Percentiles rank a stretch among this genome's conserved stretches.
These are phyloP conservation scores for Leptographium flavum DNA, from an alignment of 2,329 filamentous ascomycete genomes.

Conservation along the genomic window DNA sequence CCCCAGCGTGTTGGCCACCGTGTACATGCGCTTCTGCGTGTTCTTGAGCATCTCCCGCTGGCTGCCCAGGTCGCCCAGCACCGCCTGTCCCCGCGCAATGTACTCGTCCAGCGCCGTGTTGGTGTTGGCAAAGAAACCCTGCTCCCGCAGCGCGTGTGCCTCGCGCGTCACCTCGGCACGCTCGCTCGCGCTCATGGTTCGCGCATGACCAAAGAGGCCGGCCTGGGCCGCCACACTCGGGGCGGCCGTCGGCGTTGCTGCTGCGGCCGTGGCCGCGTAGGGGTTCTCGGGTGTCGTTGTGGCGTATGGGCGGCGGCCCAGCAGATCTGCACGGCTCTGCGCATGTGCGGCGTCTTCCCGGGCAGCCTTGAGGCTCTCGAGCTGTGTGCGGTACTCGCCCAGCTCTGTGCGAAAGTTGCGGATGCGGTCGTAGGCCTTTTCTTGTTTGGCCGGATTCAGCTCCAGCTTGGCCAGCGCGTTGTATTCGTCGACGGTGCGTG, in stretches of 20 bases:
- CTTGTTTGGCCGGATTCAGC: constrained; percentile 77
- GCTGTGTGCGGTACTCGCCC: constrained; percentile 60
- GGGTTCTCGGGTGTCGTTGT: constrained; percentile 78
- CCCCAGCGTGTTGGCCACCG: constrained; percentile 83
- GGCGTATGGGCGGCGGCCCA: constrained; percentile 74
- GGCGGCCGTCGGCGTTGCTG: constrained; percentile 9
- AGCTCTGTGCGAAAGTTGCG: constrained; percentile 77
- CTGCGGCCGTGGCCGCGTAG: constrained; percentile 48
- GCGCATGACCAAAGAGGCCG: constrained; percentile 19
- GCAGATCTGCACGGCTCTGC: constrained; percentile 61
- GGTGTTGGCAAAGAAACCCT: constrained; percentile 71
- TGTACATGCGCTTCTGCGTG: constrained; percentile 82
- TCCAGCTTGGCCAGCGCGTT: constrained; percentile 73
- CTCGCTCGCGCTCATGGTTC: constrained; percentile 25
- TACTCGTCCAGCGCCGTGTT: constrained; percentile 87
- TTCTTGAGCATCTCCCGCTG: constrained; percentile 92
- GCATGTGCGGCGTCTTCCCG: constrained; percentile 59
- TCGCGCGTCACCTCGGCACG: constrained; percentile 39
- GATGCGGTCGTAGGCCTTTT: constrained; percentile 75
- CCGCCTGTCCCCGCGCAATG: constrained; percentile 76
- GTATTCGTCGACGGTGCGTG: constrained; percentile 88
- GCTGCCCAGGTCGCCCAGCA: constrained; percentile 74
- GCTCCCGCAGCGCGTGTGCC: constrained; percentile 73
- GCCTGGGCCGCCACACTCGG: constrained; percentile 9
- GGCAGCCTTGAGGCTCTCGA: constrained; percentile 63